phyloP scores from a whole-genome alignment of 2,329 filamentous ascomycete genomes.

The Alternaria conjuncta region DNA sequence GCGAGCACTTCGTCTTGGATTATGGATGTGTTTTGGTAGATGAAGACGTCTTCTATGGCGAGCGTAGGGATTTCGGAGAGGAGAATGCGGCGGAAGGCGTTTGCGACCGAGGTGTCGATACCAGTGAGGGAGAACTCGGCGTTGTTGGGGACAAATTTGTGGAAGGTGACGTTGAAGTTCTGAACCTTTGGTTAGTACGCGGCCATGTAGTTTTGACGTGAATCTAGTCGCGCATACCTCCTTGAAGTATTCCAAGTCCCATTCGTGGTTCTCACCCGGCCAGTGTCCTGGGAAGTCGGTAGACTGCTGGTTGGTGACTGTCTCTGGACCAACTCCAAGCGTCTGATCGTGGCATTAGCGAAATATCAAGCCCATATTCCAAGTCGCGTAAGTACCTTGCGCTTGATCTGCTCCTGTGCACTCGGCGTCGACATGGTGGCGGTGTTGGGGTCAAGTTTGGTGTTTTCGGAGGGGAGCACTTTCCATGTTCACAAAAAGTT shows the following conservation, averaged over 20 bases:
- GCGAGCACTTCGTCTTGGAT: constrained; percentile 97
- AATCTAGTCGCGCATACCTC: constrained; percentile 50
- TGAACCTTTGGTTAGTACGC: constrained; percentile 36
- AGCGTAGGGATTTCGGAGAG: constrained; percentile 93
- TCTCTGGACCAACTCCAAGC: constrained; percentile 87
- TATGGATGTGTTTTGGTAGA: constrained; percentile 95
- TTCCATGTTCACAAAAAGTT: constrained; percentile 33
- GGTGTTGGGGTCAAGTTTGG: constrained; percentile 14
- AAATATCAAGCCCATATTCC: neutral
- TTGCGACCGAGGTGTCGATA: constrained; percentile 90
- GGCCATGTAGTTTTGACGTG: neutral
- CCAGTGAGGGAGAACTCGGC: constrained; percentile 90
- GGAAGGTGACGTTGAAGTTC: constrained; percentile 77
- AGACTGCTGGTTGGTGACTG: constrained; percentile 84
- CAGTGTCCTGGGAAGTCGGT: constrained; percentile 93
- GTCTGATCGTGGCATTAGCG: constrained; percentile 61
- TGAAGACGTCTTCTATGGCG: constrained; percentile 91
- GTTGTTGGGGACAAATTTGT: constrained; percentile 79
- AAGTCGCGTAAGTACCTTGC: constrained; percentile 60
- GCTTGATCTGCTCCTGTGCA: constrained; percentile 64
- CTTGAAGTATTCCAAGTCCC: constrained; percentile 76
- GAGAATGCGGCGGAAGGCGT: constrained; percentile 95
- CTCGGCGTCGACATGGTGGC: constrained; percentile 52
- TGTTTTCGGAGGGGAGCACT: constrained; percentile 26
- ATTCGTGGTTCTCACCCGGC: constrained; percentile 84